Evolutionary conservation across 176 grass and related monocot species (phyloP).

Genomic region (Eleusine indica): DNA sequence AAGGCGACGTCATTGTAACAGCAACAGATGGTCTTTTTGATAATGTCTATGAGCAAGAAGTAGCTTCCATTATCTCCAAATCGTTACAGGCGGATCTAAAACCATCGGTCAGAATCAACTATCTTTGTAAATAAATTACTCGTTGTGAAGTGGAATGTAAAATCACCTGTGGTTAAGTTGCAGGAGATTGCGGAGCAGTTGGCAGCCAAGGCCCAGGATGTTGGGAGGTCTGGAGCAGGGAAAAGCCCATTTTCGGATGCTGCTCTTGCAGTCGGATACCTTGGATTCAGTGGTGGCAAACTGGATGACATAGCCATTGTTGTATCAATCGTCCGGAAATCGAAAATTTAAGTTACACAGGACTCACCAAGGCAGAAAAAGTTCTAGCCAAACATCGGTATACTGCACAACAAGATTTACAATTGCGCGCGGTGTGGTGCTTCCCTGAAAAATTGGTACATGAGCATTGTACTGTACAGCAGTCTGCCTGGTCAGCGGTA

Average conservation of each 20-base stretch:
- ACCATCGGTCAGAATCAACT: slow-evolving; percentile 56
- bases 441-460: background rate
- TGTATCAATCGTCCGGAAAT: slow-evolving; percentile 63
- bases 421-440: background rate
- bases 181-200: slow-evolving; percentile 85
- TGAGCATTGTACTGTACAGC: background rate
- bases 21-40: slow-evolving; percentile 86
- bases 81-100: slow-evolving; percentile 60
- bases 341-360: slow-evolving; percentile 32
- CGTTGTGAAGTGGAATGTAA: background rate
- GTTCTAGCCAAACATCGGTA: background rate
- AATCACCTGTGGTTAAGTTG: slow-evolving; percentile 12
- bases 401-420: background rate
- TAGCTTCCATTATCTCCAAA: slow-evolving; percentile 61
- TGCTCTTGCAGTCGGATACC: slow-evolving; percentile 66
- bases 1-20: slow-evolving; percentile 72
- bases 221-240: slow-evolving; percentile 71
- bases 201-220: slow-evolving; percentile 60
- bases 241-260: slow-evolving; percentile 92
- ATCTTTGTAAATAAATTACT: background rate
- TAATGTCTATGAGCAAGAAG: slow-evolving; percentile 80
- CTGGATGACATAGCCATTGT: slow-evolving; percentile 69
- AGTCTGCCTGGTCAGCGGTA: background rate
- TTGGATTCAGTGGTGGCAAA: slow-evolving; percentile 76
- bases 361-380: background rate